Evolutionary conservation across 352 stramenopile species (phyloP), one percentile per base, ranked within the genome.

Genomic region (Pythium scleroteichum): DNA sequence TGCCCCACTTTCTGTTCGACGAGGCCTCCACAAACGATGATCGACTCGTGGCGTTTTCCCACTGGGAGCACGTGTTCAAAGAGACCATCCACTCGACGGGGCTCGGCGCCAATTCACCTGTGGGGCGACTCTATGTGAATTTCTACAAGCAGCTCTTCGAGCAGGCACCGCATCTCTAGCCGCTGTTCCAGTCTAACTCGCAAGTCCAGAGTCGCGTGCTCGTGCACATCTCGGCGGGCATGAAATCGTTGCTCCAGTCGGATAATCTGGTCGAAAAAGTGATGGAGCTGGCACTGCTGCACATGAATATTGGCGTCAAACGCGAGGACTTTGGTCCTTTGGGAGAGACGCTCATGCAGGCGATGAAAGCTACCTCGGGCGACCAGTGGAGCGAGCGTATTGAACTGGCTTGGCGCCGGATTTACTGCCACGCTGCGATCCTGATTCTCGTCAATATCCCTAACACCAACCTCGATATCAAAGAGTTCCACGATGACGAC

Each of bases 301-400:
- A 89, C 68, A 72, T 86, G 53, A 85, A 87, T 52, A 86, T 87
- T 41, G 76, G 80, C 23, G 74, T 90, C n/a, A 79, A 83, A 38
- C 72, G 75, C 26, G 68, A 85, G 13, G 78, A 90, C 53, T 86
- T 90, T 46, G 76, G 87, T 40, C 73, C 78, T 12, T 64, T 90
- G 0, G 76, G 80, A 14, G 68, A 85, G 41, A 73, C 78, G 16
- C 66, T 87, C 13, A 80, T 87, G 20, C 75, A 87, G 52, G 74
- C 74, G 1, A 90, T 89, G 79, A 75, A 71, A 17, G 42, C 71
- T 19, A 88, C 76, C 4, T 85, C 76, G 9, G 70, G 60, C 2
- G 59, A 68, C 22, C 59, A 82, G 33, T 90, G 80, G 80, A 64
- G 59, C 51, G 73, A 81, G 20, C 67, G 40, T 3, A 77, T 79